Percentiles rank a stretch among this genome's conserved stretches.
These are phyloP conservation scores for Fusarium nisikadoi DNA, from an alignment of 2,329 filamentous ascomycete genomes.

Conservation along the genomic window DNA sequence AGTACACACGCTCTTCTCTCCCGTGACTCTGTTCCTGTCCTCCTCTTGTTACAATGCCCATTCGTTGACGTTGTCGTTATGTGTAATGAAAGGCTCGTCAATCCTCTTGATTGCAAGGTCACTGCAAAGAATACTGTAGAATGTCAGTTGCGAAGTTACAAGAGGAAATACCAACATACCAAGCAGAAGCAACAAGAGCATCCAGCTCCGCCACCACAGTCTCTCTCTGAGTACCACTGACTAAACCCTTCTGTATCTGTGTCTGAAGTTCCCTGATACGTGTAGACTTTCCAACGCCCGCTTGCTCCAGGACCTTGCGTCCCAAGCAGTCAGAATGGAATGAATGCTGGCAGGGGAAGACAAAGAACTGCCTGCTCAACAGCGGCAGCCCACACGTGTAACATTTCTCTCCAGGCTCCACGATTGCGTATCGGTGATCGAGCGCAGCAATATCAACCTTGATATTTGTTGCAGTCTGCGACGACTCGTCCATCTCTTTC, in stretches of 20 bases:
- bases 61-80: conserved; percentile 78
- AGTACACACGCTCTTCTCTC: conserved; percentile 27
- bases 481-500: conserved; percentile 95
- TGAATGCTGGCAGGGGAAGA: conserved; percentile 97
- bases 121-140: conserved; percentile 84
- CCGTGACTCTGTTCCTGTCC: conserved; percentile 13
- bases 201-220: conserved; percentile 89
- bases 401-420: conserved; percentile 95
- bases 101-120: conserved; percentile 95
- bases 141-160: background rate
- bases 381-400: conserved; percentile 88
- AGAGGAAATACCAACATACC: conserved; percentile 63
- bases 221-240: conserved; percentile 78
- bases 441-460: conserved; percentile 87
- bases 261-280: conserved; percentile 87
- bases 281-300: conserved; percentile 78
- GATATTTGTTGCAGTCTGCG: conserved; percentile 89
- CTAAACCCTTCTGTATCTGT: conserved; percentile 80
- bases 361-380: conserved; percentile 92
- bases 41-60: conserved; percentile 72
- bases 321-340: conserved; percentile 97
- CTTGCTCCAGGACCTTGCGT: conserved; percentile 83
- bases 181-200: conserved; percentile 88
- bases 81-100: conserved; percentile 88
- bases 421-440: conserved; percentile 91